These are phyloP conservation scores for Neurospora sp. DNA, from an alignment of 495 filamentous ascomycete genomes.

Conservation along the genomic window DNA sequence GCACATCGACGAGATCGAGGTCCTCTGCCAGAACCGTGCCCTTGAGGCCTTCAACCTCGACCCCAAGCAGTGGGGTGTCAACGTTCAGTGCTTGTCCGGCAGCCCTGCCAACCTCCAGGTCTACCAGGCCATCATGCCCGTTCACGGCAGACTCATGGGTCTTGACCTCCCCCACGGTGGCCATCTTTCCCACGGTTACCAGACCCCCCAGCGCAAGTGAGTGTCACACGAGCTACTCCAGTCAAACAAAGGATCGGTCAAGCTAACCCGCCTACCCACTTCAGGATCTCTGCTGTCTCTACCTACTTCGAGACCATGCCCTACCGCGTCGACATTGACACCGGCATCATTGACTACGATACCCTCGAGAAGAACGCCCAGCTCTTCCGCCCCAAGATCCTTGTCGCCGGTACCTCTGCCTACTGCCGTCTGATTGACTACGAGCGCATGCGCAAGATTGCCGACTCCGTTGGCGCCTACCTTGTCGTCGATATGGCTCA, in stretches of 20 bases:
- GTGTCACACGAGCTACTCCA: constrained; percentile 12
- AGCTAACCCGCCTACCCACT: constrained; percentile 9
- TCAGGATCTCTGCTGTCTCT: constrained; percentile 80
- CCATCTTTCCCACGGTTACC: constrained; percentile 96
- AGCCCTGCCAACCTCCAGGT: constrained; percentile 96
- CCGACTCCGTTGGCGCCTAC: constrained; percentile 88
- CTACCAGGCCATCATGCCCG: constrained; percentile 97
- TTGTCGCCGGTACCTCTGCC: constrained; percentile 95
- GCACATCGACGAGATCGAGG: constrained; percentile 94
- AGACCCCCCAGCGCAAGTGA: constrained; percentile 84
- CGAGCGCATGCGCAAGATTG: constrained; percentile 90
- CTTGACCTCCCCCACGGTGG: constrained; percentile 96
- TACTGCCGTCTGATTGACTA: constrained; percentile 99
- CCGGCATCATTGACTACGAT: constrained; percentile 96
- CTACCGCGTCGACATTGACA: constrained; percentile 82
- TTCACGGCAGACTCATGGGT: constrained; percentile 94
- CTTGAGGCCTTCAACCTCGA: constrained; percentile 86
- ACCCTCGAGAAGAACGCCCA: constrained; percentile 82
- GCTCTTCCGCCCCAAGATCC: constrained; percentile 89
- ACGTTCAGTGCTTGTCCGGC: constrained; percentile 89
- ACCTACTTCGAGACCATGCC: constrained; percentile 95
- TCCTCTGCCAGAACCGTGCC: constrained; percentile 91
- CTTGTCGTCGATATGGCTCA: constrained; percentile 97
- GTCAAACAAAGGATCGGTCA: neutral
- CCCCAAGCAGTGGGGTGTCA: constrained; percentile 90